Base-by-base conservation (phyloP, 495 filamentous ascomycete genomes). In the Aspergillus asperescens region DNA sequence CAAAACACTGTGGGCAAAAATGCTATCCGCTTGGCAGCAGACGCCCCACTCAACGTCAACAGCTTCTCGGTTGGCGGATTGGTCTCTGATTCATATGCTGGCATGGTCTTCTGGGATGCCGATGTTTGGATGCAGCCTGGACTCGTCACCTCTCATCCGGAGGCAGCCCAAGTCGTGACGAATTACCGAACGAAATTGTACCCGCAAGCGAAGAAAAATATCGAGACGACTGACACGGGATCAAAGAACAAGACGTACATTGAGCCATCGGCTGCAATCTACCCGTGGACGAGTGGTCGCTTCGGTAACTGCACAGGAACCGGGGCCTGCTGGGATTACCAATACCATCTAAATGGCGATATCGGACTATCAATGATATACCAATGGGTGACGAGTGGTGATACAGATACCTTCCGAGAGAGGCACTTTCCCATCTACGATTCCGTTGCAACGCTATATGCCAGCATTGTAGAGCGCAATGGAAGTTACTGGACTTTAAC, bases 121-220 rank as follows among this genome's bases (percentile, higher is more conserved):
- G 82, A 80, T 62, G 61, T 82, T 40, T 86, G 82, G 81, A 85
- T 85, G 82, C 79, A 83, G 18, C 82, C 82, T 18, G 81, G 82
- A 7, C 67, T 86, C 7, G 78, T 77, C 16, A 68, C 79, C 5
- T 77, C 82, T 4, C 74, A 80, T 52, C 82, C 82, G 8, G 65
- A 81, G 53, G 68, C 78, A 16, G 78, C 77, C 9, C 67, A 79
- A 57, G 72, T 79, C 12, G 78, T 84, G 39, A 76, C 77, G 35
- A 77, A 81, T 39, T 85, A 83, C 57, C 79, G 82, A 3, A 67
- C 73, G 25, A 70, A 72, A 13, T 70, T 72, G 41, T 80, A 76
- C 53, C 59, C 57, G 0, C 79, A 83, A 59, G 82, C 82, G 4
- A 52, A 73, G 54, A 64, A 62, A n/a, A 80, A 80, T 46, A 65